Percentiles rank a stretch among this genome's conserved stretches.
These are phyloP conservation scores for Goffeauzyma gilvescens DNA, from an alignment of 768 basidiomycete species.

Conservation along the genomic window DNA sequence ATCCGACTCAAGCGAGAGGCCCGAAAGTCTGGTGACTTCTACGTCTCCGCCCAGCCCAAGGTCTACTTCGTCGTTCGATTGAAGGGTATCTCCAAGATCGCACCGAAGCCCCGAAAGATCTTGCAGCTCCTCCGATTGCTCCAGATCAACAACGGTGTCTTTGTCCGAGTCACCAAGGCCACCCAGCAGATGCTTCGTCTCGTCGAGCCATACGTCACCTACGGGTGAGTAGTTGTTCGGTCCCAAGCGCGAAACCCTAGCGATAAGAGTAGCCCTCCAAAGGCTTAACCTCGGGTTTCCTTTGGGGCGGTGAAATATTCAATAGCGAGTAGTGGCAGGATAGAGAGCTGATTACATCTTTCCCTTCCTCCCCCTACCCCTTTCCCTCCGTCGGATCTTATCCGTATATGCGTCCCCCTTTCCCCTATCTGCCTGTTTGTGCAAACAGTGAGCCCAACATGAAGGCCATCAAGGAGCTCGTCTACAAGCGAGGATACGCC, in stretches of 20 bases:
- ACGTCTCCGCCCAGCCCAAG: constrained; percentile 90
- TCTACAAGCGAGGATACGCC: constrained; percentile 99
- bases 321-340: no score
- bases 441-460: constrained; percentile 86
- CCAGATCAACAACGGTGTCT: constrained; percentile 99
- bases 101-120: constrained; percentile 98
- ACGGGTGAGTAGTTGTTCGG: constrained; percentile 46
- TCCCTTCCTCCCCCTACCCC: not conserved
- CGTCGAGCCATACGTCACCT: constrained; percentile 91
- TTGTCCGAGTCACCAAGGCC: constrained; percentile 88
- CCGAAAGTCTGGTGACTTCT: constrained; percentile 81
- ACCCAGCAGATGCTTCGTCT: constrained; percentile 96
- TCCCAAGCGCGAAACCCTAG: constrained; percentile 2
- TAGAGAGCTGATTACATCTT: constrained; percentile 17
- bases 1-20: constrained; percentile 85
- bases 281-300: no score
- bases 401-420: constrained; percentile 3
- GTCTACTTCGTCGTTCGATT: constrained; percentile 96
- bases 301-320: no score
- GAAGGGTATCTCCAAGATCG: constrained; percentile 98
- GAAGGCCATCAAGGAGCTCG: constrained; percentile 84
- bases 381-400: not conserved
- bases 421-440: constrained; percentile 2
- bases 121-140: constrained; percentile 92
- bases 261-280: constrained; percentile 1